Percentiles rank a stretch among this genome's conserved stretches.
phyloP scores from a whole-genome alignment of 2,329 filamentous ascomycete genomes.

The Xylaria sp. region DNA sequence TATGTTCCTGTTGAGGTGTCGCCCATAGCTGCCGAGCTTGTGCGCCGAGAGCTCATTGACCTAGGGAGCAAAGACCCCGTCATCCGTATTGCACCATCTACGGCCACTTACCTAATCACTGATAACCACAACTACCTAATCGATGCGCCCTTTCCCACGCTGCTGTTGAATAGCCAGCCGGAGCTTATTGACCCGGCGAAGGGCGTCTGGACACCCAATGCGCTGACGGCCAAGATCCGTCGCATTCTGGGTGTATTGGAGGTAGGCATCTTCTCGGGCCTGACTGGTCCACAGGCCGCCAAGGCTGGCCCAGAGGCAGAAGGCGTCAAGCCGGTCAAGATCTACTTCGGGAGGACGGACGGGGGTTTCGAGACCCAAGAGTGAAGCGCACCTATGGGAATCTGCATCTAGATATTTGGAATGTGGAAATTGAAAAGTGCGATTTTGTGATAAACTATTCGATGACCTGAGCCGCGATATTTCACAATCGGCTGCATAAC shows the following conservation, averaged over 20 bases:
- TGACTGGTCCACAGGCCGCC: conserved; percentile 73
- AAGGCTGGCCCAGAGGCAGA: conserved; percentile 68
- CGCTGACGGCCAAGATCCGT: conserved; percentile 76
- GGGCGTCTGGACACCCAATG: conserved; percentile 80
- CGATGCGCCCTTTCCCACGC: conserved; percentile 83
- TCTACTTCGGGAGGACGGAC: conserved; percentile 92
- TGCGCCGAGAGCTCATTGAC: conserved; percentile 72
- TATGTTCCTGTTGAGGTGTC: conserved; percentile 92
- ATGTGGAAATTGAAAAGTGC: neutral
- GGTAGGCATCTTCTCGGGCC: conserved; percentile 86
- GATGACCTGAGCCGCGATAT: neutral
- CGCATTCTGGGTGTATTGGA: conserved; percentile 86
- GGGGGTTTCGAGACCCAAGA: conserved; percentile 62
- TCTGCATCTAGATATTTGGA: neutral
- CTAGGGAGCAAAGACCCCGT: conserved; percentile 75
- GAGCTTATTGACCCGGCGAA: conserved; percentile 60
- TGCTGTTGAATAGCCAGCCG: conserved; percentile 60
- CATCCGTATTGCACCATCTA: conserved; percentile 73
- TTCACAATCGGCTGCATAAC: neutral
- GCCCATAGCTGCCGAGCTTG: conserved; percentile 78
- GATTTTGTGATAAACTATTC: neutral
- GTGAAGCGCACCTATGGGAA: conserved; percentile 8
- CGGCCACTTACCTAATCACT: conserved; percentile 84
- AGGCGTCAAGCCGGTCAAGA: conserved; percentile 90
- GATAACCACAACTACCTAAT: conserved; percentile 90